Conservation (phyloP, 352 stramenopile species). For the Blastocystis sp. region DNA sequence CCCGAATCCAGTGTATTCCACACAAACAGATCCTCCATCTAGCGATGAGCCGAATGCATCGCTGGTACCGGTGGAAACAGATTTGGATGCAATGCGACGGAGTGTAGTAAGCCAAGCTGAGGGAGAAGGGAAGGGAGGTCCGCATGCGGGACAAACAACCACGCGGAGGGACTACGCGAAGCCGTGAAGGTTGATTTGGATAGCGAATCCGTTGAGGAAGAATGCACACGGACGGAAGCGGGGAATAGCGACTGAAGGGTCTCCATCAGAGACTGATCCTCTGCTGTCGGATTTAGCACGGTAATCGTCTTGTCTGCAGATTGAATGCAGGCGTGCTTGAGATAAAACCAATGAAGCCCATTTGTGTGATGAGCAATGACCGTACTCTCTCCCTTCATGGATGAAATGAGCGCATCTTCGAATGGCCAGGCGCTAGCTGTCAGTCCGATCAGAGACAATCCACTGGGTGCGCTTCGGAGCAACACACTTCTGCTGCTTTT, state of each 20-base stretch:
- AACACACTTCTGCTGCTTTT: background rate
- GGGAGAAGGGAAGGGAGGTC: background rate
- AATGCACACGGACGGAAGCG: background rate
- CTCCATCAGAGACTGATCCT: background rate
- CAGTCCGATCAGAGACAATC: background rate
- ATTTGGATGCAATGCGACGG: background rate
- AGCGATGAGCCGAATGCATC: background rate
- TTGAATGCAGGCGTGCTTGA: background rate
- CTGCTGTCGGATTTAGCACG: background rate
- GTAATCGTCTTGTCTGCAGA: background rate
- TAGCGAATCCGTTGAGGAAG: background rate
- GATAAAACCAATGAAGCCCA: background rate
- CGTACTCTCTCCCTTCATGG: background rate
- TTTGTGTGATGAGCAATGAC: background rate
- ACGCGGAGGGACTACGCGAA: background rate
- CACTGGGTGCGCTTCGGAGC: background rate
- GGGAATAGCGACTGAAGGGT: background rate
- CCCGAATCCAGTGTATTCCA: background rate
- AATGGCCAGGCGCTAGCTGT: background rate
- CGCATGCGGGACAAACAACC: background rate
- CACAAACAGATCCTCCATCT: background rate
- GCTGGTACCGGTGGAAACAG: background rate
- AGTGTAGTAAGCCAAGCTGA: background rate
- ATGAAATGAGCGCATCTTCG: background rate
- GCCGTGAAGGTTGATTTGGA: background rate